Percentiles rank a stretch among this genome's conserved stretches.
Conservation (phyloP, 306 rosid genomes). For the Vigna reflexopilosa region DNA sequence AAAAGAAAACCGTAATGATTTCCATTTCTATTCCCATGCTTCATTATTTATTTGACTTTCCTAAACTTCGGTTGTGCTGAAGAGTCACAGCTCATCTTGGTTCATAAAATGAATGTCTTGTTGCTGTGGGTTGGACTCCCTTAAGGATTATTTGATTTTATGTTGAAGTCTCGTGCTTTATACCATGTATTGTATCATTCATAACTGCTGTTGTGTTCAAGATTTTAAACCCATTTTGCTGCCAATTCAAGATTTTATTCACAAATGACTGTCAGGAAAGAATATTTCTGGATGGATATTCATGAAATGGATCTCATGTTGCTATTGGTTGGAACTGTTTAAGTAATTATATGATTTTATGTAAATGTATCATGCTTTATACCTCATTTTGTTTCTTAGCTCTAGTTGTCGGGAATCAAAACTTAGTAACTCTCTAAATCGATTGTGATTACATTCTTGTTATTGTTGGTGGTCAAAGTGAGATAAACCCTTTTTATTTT, state of each 20-base stretch:
- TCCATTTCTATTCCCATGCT: not conserved
- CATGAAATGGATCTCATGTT: not conserved
- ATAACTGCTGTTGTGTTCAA: not conserved
- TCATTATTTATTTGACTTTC: constrained; percentile 1
- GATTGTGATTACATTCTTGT: not conserved
- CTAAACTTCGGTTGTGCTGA: not conserved
- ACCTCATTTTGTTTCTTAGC: constrained; percentile 2
- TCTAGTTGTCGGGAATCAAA: not conserved
- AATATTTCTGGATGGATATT: constrained; percentile 1
- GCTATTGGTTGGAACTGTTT: not conserved
- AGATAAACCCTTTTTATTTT: constrained; percentile 33
- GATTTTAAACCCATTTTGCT: not conserved
- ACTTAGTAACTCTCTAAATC: not conserved
- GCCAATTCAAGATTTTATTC: not conserved
- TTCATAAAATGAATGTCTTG: constrained; percentile 16
- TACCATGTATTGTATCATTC: not conserved
- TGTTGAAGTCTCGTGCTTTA: not conserved
- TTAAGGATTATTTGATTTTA: not conserved
- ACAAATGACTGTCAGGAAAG: not conserved
- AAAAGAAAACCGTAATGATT: too few species aligned
- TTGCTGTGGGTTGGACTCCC: not conserved
- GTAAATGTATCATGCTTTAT: not conserved
- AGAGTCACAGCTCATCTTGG: not conserved
- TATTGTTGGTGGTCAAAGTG: constrained; percentile 31
- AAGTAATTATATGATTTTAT: not conserved